Percentiles rank a stretch among this genome's conserved stretches.
These are phyloP conservation scores for Cystofilobasidium macerans DNA, from an alignment of 768 basidiomycete genomes.

Conservation along the genomic window DNA sequence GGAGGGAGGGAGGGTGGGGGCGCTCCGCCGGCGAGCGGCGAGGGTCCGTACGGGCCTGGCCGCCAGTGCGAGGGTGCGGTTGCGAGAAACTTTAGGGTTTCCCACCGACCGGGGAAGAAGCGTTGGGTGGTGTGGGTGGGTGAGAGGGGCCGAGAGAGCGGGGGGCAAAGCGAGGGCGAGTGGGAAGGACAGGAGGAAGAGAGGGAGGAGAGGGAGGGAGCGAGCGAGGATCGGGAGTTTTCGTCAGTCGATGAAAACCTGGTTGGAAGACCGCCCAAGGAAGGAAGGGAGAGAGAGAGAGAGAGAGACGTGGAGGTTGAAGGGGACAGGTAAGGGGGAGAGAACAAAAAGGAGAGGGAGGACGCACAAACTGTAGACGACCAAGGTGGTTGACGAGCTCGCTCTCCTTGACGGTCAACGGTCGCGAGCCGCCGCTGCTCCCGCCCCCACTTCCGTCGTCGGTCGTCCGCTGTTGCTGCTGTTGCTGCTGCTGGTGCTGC, in stretches of 20 bases:
- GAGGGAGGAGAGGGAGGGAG: too few species aligned
- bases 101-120: too few species aligned
- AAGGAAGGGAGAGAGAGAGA: too few species aligned
- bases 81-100: conserved; percentile 27
- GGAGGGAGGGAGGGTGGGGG: conserved; percentile 3
- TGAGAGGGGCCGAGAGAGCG: too few species aligned
- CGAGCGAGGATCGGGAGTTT: too few species aligned
- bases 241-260: too few species aligned
- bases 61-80: conserved; percentile 28
- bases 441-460: not conserved
- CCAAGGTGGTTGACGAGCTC: conserved; percentile 23
- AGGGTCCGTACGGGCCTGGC: conserved; percentile 7
- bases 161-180: too few species aligned
- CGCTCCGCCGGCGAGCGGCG: not conserved
- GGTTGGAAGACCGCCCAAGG: too few species aligned
- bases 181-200: too few species aligned
- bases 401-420: conserved; percentile 14
- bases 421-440: not conserved
- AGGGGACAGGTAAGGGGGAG: not conserved
- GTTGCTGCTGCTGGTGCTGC: not conserved
- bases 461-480: too few species aligned
- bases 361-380: conserved; percentile 24
- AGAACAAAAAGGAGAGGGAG: not conserved
- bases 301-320: not conserved
- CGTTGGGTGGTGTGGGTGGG: not conserved